Base-by-base conservation (phyloP, 192 early-diverging fungal species). In the Entomortierella lignicola region DNA sequence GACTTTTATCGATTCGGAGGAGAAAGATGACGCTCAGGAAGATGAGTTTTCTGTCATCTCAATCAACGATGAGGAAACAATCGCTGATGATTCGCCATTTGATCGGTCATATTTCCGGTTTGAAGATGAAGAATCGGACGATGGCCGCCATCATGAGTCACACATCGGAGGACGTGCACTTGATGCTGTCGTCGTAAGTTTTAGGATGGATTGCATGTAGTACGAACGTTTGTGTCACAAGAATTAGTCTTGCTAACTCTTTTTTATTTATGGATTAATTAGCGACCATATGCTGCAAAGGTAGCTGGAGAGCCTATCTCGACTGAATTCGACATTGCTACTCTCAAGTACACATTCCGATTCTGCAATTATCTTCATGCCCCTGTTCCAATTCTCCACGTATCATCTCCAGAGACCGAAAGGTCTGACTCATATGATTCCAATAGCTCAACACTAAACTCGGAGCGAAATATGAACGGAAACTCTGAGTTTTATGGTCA, bases 281-380 rank as follows among this genome's bases (percentile, higher is more conserved):
- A 89, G 86, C 87, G 94, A 20, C 93, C 93, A 1, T 95, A 93
- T 82, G 94, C 93, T 8, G 84, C 91, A 18, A 92, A 93, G 55
- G 71, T 93, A 10, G 88, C 92, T 0, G 94, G 94, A 31, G 83
- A 67, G 47, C 94, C 94, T 13, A 70, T 84, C 20, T 39, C 61
- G 8, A 87, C 84, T 41, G 68, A 82, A 1, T 95, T 95, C 69
- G 74, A 92, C 58, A 64, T 94, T 30, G 34, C 80, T 4, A 89
- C 63, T 1, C 66, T 94, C 15, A 79, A 82, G 67, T 95, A 89
- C 66, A 87, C 79, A 15, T 83, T 94, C 50, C 67, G 77, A 8
- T 93, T 93, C 65, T 70, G 66, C 29, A 88, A 86, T 59, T 70
- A 73, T 42, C 53, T 50, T 59, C 84, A 62, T 52, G 55, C 61